Conservation (phyloP, 2,329 filamentous ascomycete species). For the Tricladium varicosporioides region DNA sequence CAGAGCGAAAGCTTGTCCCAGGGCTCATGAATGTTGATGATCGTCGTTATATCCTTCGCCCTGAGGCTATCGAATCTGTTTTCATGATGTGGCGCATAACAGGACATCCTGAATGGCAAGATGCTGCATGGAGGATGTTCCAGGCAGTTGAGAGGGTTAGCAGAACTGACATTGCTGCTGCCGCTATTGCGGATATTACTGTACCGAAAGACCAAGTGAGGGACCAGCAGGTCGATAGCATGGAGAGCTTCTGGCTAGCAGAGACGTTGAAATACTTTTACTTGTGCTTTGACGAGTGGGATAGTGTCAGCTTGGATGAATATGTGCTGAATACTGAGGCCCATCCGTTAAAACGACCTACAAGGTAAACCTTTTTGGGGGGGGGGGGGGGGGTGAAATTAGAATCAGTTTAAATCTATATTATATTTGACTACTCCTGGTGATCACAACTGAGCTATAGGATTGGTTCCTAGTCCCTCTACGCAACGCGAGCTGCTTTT, state of each 20-base stretch:
- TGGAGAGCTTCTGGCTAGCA: conserved; percentile 62
- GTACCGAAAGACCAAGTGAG: conserved; percentile 42
- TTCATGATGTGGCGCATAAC: conserved; percentile 53
- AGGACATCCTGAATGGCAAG: conserved; percentile 35
- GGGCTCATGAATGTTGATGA: conserved; percentile 27
- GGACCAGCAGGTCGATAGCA: conserved; percentile 44
- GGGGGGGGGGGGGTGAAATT: not conserved
- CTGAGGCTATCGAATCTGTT: conserved; percentile 66
- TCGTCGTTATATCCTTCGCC: conserved; percentile 51
- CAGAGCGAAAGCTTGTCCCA: conserved; percentile 16
- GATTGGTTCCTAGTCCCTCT: no score
- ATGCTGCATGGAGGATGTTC: conserved; percentile 50
- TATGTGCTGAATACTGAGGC: conserved; percentile 48
- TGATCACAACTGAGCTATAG: no score
- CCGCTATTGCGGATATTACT: conserved; percentile 41
- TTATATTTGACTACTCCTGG: no score
- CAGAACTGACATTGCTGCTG: conserved; percentile 42
- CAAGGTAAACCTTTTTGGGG: not conserved
- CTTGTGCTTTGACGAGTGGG: conserved; percentile 48
- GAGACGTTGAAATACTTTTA: conserved; percentile 66
- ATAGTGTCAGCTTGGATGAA: conserved; percentile 56
- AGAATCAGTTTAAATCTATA: not conserved
- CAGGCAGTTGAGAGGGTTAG: conserved; percentile 43
- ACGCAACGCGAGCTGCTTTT: no score
- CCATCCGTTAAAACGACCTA: conserved; percentile 38